Evolutionary conservation across 2,329 filamentous ascomycete species (phyloP), one percentile per base, ranked within the genome.

Genomic region (Fusarium sp.): DNA sequence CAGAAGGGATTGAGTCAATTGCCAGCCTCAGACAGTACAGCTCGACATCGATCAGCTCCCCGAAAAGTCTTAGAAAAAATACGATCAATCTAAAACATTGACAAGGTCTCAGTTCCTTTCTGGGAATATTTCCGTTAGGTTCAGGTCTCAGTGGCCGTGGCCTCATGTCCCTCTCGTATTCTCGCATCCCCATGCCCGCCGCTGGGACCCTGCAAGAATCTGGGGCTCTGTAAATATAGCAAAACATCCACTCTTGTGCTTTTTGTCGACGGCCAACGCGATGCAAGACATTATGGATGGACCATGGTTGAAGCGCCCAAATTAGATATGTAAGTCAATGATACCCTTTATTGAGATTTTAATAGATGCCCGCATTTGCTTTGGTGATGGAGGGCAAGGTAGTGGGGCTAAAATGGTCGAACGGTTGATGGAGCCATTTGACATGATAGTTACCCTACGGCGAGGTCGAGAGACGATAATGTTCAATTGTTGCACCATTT

Each of bases 151-250:
- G 48, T 54, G 57, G 24, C n/a, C 63, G 45, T 60, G 61, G 55
- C 47, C 28, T 31, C 61, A 49, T 52, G 18, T 35, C 51, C 28
- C 15, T 59, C 71, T 73, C 71, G 71, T 73, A 74, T 74, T 72
- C 59, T 69, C 48, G 66, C 63, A 74, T 63, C 52, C 51, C 62
- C 42, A 51, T 15, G n/a, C 24, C 18, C 35, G 48, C 63, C 26
- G 22, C 41, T 68, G 42, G 49, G 58, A 60, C 70, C 71, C 62
- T 72, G 71, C 58, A 59, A 35, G 33, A 31, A 36, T 26, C 55
- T 62, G 54, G 66, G 68, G 48, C 69, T 59, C 15, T 31, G 48
- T 73, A 73, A 73, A 55, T 72, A 74, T 73, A 73, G 71, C 49
- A 68, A 47, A 54, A 22, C 52, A 61, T 36, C 71, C 70, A 66